A percentile compares a stretch with the other conserved stretches of the same genome.
Evolutionary conservation across 75 land plant genomes (phyloP).

Genomic region (Cunninghamia lanceolata): DNA sequence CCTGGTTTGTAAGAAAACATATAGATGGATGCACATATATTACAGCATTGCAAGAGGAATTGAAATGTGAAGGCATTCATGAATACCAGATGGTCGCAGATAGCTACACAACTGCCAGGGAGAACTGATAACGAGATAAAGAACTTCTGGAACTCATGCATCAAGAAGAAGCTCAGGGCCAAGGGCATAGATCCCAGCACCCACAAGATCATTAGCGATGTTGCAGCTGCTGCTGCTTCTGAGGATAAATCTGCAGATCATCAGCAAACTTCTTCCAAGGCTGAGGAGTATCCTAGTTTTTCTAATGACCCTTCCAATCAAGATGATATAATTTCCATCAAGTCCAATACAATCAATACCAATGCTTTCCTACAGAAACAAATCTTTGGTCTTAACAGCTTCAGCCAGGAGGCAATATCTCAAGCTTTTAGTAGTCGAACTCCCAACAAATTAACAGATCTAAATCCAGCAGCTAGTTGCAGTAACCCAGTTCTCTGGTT

Average conservation of each 20-base stretch:
- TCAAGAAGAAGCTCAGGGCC: conserved; percentile 67
- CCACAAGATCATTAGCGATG: conserved; percentile 42
- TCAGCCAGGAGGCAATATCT: neutral
- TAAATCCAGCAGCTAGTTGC: neutral
- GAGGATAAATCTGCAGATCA: conserved; percentile 9
- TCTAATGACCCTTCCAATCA: neutral
- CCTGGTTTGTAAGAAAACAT: neutral
- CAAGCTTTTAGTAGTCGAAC: neutral
- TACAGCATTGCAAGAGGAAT: neutral
- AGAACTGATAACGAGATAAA: conserved; percentile 60
- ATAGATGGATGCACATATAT: neutral
- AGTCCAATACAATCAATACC: neutral
- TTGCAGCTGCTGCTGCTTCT: conserved; percentile 12
- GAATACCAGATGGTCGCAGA: conserved; percentile 59
- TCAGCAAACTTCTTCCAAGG: neutral
- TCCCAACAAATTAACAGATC: neutral
- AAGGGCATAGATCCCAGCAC: conserved; percentile 68
- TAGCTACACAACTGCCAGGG: conserved; percentile 61
- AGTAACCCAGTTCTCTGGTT: neutral
- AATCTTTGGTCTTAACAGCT: neutral
- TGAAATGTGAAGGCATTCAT: neutral
- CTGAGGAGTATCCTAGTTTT: neutral
- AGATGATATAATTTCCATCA: neutral
- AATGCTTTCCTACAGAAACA: neutral
- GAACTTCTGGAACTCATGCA: conserved; percentile 64